A percentile compares a stretch with the other conserved stretches of the same genome.
Evolutionary conservation across 768 basidiomycete genomes (phyloP).

Genomic region (Dendrothele bispora): DNA sequence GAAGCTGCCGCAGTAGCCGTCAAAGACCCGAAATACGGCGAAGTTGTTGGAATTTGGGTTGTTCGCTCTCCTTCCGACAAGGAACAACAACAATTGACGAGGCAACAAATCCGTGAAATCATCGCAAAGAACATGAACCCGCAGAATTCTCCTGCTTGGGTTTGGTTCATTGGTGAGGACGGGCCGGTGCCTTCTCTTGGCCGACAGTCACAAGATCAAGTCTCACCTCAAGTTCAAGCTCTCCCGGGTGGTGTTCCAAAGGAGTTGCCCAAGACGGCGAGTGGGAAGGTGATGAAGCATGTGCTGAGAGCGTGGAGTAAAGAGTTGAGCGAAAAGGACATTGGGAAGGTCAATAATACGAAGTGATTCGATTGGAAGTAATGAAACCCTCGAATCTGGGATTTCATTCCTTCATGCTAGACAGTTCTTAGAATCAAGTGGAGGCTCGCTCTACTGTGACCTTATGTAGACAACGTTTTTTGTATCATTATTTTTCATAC

Average conservation of each 20-base stretch:
- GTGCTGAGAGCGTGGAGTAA: slow-evolving; percentile 69
- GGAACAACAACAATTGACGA: slow-evolving; percentile 32
- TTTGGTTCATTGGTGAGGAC: slow-evolving; percentile 81
- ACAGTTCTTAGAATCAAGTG: no score
- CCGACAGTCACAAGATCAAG: no score
- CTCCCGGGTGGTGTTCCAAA: slow-evolving; percentile 42
- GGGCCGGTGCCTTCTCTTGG: no score
- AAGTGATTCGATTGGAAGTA: no score
- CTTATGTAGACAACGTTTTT: no score
- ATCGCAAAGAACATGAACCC: slow-evolving; percentile 73
- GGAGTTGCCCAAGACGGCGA: slow-evolving; percentile 82
- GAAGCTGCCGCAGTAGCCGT: slow-evolving; percentile 79
- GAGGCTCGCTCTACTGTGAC: no score
- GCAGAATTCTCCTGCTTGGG: slow-evolving; percentile 82
- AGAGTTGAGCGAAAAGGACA: slow-evolving; percentile 43
- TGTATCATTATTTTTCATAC: no score
- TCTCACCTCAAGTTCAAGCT: no score
- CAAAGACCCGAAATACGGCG: slow-evolving; percentile 66
- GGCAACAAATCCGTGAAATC: slow-evolving; percentile 50
- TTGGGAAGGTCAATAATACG: no score
- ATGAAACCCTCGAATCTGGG: no score
- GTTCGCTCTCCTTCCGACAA: slow-evolving; percentile 41
- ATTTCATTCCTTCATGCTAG: no score
- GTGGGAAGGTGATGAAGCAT: slow-evolving; percentile 87
- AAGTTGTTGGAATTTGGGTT: slow-evolving; percentile 83